Evolutionary conservation across 345 rosid species (phyloP).

Genomic region (Acer negundo): DNA sequence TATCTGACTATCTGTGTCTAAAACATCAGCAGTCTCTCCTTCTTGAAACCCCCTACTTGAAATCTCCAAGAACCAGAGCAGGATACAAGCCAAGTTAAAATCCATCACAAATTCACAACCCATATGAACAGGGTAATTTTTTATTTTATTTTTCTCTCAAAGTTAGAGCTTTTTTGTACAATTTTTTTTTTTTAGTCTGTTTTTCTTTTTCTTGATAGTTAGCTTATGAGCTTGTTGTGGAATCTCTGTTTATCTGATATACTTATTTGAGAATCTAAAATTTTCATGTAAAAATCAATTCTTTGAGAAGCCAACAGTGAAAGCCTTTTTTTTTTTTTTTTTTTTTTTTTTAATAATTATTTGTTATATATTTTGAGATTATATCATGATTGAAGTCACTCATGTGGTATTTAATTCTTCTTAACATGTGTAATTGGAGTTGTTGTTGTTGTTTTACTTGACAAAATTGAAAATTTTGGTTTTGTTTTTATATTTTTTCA

Average conservation of each 20-base stretch:
- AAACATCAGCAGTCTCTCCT: not conserved
- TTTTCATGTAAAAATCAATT: too few species aligned
- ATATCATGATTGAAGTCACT: too few species aligned
- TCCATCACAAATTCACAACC: not conserved
- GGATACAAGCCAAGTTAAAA: not conserved
- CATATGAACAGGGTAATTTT: constrained; percentile 7
- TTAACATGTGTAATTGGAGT: not conserved
- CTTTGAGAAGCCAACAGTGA: too few species aligned
- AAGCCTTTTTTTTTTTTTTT: not conserved
- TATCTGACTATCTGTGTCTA: too few species aligned
- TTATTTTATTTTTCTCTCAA: not conserved
- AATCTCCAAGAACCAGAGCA: not conserved
- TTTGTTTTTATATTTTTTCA: not conserved
- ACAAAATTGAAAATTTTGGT: too few species aligned
- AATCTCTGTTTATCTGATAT: not conserved
- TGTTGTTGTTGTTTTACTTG: too few species aligned
- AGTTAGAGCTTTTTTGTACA: not conserved
- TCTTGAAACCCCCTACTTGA: not conserved
- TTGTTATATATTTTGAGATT: too few species aligned
- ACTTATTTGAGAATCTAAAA: not conserved
- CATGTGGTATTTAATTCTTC: too few species aligned
- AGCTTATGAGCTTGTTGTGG: not conserved
- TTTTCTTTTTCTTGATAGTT: not conserved
- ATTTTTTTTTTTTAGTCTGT: not conserved
- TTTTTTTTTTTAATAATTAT: too few species aligned